Evolutionary conservation across 805 yeast genomes (phyloP), one percentile per base, ranked within the genome.

Genomic region (Wickerhamomyces sydowiorum): DNA sequence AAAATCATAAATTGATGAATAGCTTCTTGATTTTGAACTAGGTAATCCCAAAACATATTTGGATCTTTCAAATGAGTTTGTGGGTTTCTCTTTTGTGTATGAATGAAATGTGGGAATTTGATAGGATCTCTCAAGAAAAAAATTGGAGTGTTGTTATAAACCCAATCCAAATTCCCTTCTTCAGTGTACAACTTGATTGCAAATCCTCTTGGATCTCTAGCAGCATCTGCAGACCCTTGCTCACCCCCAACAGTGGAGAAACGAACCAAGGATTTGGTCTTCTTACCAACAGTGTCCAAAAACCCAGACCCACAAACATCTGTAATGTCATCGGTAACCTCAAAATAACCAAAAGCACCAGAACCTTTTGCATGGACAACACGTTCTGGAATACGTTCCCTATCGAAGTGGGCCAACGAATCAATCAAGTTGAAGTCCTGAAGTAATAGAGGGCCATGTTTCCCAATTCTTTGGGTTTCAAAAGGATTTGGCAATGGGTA

Each of bases 351-450:
- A 60, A 72, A 86, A 9, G 96, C 96, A 59, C 96, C 96, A 13
- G 90, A 84, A 52, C 96, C 96, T 62, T 87, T 87, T 41, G 96
- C 96, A 59, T 87, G 96, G 28, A 88, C 96, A 43, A 87, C 95
- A 66, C 96, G 75, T 68, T 88, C 96, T 12, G 96, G 96, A 50
- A 87, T 83, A 65, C 96, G 72, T 66, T 87, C 96, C 52, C 95
- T 74, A 66, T 86, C 95, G 56, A 87, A 87, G 63, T 86, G 96
- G 18, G 95, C 90, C 43, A 87, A 65, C 2, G 87, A 75, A 56
- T 87, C 96, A 54, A 87, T 73, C 64, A 87, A 67, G 59, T 80
- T 80, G 66, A 84, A 82, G 61, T 87, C 96, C 61, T 87, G 95
- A 55, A 87, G 66, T 46, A 87, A 67, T 51, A 86, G 65, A 6